Evolutionary conservation across 306 rosid species (phyloP).

Genomic region (Abrus precatorius): DNA sequence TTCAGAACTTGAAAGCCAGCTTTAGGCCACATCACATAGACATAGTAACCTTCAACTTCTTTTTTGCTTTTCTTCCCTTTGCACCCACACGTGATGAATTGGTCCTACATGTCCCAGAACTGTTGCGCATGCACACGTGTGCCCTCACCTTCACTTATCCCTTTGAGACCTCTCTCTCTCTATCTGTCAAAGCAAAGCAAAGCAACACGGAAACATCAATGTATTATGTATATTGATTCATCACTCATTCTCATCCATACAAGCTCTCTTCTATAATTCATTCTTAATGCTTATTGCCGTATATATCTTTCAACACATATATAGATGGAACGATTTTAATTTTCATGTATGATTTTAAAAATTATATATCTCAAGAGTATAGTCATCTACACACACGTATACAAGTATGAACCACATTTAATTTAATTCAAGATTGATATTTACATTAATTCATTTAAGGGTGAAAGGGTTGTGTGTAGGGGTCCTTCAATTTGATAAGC

Average conservation of each 20-base stretch:
- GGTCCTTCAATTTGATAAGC: constrained; percentile 57
- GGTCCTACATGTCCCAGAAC: constrained; percentile 63
- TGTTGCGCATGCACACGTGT: constrained; percentile 89
- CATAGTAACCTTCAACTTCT: constrained; percentile 7
- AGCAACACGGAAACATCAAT: constrained; percentile 37
- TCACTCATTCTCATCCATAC: constrained; percentile 34
- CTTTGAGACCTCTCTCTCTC: constrained; percentile 51
- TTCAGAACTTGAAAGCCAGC: constrained; percentile 37
- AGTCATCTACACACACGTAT: not conserved
- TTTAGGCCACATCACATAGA: constrained; percentile 1
- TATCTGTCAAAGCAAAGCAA: constrained; percentile 42
- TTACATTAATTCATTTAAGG: constrained; percentile 17
- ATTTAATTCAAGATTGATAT: not conserved
- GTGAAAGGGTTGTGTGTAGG: constrained; percentile 39
- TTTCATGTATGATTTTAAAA: not conserved
- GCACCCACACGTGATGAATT: constrained; percentile 75
- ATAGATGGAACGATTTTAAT: not conserved
- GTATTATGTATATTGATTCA: not conserved
- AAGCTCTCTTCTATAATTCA: constrained; percentile 30
- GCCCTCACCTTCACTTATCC: constrained; percentile 59
- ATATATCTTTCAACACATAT: not conserved
- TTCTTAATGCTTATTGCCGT: not conserved
- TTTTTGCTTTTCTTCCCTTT: constrained; percentile 42
- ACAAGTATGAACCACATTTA: not conserved
- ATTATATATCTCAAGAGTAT: not conserved